These are phyloP conservation scores for Suhomyces bolitotheri DNA, from an alignment of 1,139 yeast species.

Conservation along the genomic window DNA sequence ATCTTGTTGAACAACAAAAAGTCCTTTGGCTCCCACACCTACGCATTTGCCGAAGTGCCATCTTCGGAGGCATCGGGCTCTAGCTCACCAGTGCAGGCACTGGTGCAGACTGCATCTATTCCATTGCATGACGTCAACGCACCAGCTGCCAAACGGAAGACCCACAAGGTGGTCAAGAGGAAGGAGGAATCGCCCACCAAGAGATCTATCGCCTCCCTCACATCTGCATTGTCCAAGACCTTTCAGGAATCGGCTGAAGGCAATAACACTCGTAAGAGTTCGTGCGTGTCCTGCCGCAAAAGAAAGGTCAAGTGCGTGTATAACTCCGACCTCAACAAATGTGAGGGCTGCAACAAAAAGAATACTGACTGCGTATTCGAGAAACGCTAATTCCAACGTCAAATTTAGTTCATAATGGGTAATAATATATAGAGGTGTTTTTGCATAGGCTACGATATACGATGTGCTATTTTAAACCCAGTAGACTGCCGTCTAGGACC, in stretches of 20 bases:
- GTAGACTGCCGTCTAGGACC: too few relatives aligned
- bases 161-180: slow-evolving; percentile 10
- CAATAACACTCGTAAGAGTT: slow-evolving; percentile 30
- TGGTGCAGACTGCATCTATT: slow-evolving; percentile 7
- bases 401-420: not conserved
- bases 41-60: not conserved
- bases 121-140: slow-evolving; percentile 6
- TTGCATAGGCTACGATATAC: not conserved
- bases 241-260: slow-evolving; percentile 14
- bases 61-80: slow-evolving; percentile 1
- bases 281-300: slow-evolving; percentile 40
- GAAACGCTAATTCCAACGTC: slow-evolving; percentile 13
- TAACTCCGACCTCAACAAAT: slow-evolving; percentile 28
- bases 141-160: slow-evolving; percentile 7
- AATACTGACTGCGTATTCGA: slow-evolving; percentile 37
- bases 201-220: slow-evolving; percentile 12
- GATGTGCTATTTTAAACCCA: too few relatives aligned
- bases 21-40: slow-evolving; percentile 4
- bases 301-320: slow-evolving; percentile 41
- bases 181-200: slow-evolving; percentile 9
- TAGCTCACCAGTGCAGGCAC: slow-evolving; percentile 11
- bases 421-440: not conserved
- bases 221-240: slow-evolving; percentile 15
- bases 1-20: slow-evolving; percentile 32
- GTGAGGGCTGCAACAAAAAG: slow-evolving; percentile 42